Evolutionary conservation across 2,329 filamentous ascomycete species (phyloP), one percentile per base, ranked within the genome.

Genomic region (Fusarium sp.): DNA sequence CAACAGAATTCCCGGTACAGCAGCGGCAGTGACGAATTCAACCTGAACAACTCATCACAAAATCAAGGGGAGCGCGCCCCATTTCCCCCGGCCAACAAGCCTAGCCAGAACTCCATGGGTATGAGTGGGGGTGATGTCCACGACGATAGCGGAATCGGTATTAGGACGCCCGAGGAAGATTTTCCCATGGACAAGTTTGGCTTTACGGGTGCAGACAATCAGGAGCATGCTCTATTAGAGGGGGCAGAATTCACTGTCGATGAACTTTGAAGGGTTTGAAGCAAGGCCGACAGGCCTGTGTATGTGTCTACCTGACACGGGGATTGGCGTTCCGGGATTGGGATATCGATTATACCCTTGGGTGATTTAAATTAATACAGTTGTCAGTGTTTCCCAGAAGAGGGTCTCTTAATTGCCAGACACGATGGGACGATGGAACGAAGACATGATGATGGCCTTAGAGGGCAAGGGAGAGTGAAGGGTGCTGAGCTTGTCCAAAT

Each of bases 91-190:
- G 77, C 79, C 26, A 80, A 75, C 68, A 85, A 72, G 45, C 81
- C 83, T 71, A 83, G 81, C 74, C 81, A 88, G 76, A 83, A 83
- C 68, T 57, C 76, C 3, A 65, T 77, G 68, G 71, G 61, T 26
- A 73, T 71, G 66, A 71, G 84, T 48, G 84, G 85, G 27, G 76
- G 83, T 63, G 85, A 86, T 62, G 81, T 78, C 5, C 88, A 91
- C 67, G 92, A 94, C 72, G 92, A 94, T 72, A 94, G 92, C 75
- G 92, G 91, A 3, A 94, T 94, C 66, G 91, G 91, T 33, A 91
- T 94, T 74, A 83, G 89, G 54, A 91, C 89, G 7, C 89, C 89
- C 2, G 90, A 91, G 57, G 89, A 91, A 59, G 89, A 91, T 30
- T 89, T 89, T 49, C 83, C 86, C 2, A 85, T 89, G 78, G 87